Percentiles rank a stretch among this genome's conserved stretches.
Evolutionary conservation across 176 grass and related monocot genomes (phyloP).

Genomic region (Olyra latifolia): DNA sequence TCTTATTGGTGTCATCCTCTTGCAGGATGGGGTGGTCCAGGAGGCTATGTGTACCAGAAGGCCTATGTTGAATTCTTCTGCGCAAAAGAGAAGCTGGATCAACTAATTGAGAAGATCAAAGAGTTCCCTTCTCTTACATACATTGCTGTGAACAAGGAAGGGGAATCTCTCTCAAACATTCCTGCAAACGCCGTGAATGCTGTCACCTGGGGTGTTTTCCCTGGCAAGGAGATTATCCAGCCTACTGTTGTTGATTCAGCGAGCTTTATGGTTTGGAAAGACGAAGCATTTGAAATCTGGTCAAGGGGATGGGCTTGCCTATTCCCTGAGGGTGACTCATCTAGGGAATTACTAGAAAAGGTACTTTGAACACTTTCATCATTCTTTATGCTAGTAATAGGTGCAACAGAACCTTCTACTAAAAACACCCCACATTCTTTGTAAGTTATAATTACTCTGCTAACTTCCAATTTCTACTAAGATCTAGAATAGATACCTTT

Average conservation of each 20-base stretch:
- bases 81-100: constrained; percentile 59
- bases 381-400: not conserved
- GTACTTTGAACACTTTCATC: constrained; percentile 26
- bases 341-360: constrained; percentile 67
- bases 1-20: not conserved
- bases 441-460: not conserved
- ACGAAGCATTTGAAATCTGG: constrained; percentile 89
- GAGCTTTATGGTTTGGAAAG: constrained; percentile 92
- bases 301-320: constrained; percentile 60
- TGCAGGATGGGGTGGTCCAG: constrained; percentile 77
- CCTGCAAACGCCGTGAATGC: constrained; percentile 61
- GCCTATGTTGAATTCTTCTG: constrained; percentile 89
- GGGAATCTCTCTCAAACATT: constrained; percentile 54
- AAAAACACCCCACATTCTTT: not conserved
- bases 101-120: constrained; percentile 58
- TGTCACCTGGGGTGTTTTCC: constrained; percentile 88
- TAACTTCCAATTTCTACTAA: not conserved
- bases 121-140: constrained; percentile 66
- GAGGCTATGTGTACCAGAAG: constrained; percentile 91
- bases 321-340: constrained; percentile 65
- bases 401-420: not conserved
- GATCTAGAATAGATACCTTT: not conserved
- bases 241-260: constrained; percentile 65
- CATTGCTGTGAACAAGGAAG: constrained; percentile 71
- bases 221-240: constrained; percentile 78